Percentiles rank a stretch among this genome's conserved stretches.
phyloP scores from a whole-genome alignment of 208 protist genomes.

The Leishmania turanica region DNA sequence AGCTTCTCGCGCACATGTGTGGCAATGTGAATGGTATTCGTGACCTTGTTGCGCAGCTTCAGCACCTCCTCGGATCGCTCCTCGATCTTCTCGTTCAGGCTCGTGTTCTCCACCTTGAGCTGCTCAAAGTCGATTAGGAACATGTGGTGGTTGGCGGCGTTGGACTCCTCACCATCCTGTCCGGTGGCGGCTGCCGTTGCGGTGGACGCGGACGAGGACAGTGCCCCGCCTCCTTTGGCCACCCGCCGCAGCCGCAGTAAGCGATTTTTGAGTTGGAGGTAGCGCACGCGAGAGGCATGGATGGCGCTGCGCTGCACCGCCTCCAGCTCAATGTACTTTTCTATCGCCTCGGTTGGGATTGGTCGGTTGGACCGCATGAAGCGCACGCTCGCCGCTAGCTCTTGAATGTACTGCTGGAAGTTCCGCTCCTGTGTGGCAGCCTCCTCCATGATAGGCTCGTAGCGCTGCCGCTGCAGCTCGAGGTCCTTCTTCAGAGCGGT shows the following conservation, averaged over 20 bases:
- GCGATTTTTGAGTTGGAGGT: slow-evolving; percentile 91
- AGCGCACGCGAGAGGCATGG: slow-evolving; percentile 82
- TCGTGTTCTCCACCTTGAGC: slow-evolving; percentile 99
- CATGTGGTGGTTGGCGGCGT: slow-evolving; percentile 90
- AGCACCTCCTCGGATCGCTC: slow-evolving; percentile 98
- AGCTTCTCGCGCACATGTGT: slow-evolving; percentile 99
- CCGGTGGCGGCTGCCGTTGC: background rate
- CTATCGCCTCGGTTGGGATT: slow-evolving; percentile 71
- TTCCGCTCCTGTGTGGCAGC: slow-evolving; percentile 63
- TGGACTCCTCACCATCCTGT: slow-evolving; percentile 41
- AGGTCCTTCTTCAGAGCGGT: slow-evolving; percentile 52
- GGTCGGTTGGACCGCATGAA: slow-evolving; percentile 80
- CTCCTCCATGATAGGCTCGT: slow-evolving; percentile 71
- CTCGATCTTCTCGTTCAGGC: slow-evolving; percentile 98
- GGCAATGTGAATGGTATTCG: slow-evolving; percentile 97
- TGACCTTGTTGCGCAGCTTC: slow-evolving; percentile 95
- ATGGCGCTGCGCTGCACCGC: slow-evolving; percentile 75
- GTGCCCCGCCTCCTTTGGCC: slow-evolving; percentile 22
- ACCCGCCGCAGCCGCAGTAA: slow-evolving; percentile 65
- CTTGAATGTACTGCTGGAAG: slow-evolving; percentile 76
- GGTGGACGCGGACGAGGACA: background rate
- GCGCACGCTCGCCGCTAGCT: slow-evolving; percentile 44
- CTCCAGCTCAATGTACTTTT: slow-evolving; percentile 80
- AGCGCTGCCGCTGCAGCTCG: slow-evolving; percentile 42
- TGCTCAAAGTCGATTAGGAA: slow-evolving; percentile 99